Percentiles rank a stretch among this genome's conserved stretches.
These are phyloP conservation scores for Paracorniculantispora psalliotae DNA, from an alignment of 2,329 filamentous ascomycete genomes.

Conservation along the genomic window DNA sequence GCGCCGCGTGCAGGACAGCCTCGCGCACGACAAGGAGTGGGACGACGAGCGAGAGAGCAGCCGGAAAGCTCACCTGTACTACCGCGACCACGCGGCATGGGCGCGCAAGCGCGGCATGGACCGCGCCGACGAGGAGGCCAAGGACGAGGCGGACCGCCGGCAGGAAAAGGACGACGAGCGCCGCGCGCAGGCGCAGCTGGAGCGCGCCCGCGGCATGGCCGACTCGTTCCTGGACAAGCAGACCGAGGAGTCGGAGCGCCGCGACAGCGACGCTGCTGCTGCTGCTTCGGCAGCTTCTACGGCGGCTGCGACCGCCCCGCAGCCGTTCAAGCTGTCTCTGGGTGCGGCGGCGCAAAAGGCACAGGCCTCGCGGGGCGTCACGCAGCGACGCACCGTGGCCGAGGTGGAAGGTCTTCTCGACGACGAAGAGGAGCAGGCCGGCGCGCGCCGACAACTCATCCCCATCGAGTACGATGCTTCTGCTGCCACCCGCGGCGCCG, in stretches of 20 bases:
- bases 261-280: slow-evolving; percentile 31
- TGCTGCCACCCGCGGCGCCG: slow-evolving; percentile 31
- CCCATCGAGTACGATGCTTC: slow-evolving; percentile 75
- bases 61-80: slow-evolving; percentile 74
- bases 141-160: slow-evolving; percentile 77
- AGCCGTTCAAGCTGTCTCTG: slow-evolving; percentile 88
- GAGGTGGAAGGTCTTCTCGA: slow-evolving; percentile 93
- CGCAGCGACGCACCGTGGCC: slow-evolving; percentile 72
- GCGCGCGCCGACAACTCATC: slow-evolving; percentile 68
- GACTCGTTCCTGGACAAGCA: slow-evolving; percentile 87
- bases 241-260: slow-evolving; percentile 66
- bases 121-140: slow-evolving; percentile 65
- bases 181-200: slow-evolving; percentile 64
- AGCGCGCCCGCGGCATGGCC: slow-evolving; percentile 77
- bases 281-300: slow-evolving; percentile 31
- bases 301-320: slow-evolving; percentile 49
- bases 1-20: slow-evolving; percentile 63
- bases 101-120: slow-evolving; percentile 72
- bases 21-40: slow-evolving; percentile 64
- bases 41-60: slow-evolving; percentile 81
- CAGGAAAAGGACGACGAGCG: slow-evolving; percentile 72
- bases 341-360: slow-evolving; percentile 78
- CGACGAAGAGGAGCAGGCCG: slow-evolving; percentile 80
- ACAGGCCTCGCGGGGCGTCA: slow-evolving; percentile 49
- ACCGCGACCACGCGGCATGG: slow-evolving; percentile 81